These are phyloP conservation scores for Agaricales sp. DNA, from an alignment of 1,284 basidiomycete genomes.

Conservation along the genomic window DNA sequence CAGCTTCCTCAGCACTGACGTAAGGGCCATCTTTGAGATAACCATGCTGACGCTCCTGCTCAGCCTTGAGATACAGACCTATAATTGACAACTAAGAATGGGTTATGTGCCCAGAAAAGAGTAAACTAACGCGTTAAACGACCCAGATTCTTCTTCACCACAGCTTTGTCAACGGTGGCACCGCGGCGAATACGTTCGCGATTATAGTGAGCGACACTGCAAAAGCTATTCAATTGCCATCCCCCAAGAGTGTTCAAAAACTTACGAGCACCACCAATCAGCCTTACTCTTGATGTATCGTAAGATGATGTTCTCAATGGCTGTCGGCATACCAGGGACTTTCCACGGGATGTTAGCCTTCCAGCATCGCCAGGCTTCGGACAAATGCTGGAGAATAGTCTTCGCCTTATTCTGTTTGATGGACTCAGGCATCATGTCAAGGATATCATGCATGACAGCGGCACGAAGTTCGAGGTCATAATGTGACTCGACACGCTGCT, in stretches of 20 bases:
- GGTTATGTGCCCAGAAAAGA: background rate
- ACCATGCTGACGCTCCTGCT: constrained; percentile 94
- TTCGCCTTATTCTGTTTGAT: constrained; percentile 99
- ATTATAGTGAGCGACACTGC: constrained; percentile 82
- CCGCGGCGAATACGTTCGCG: constrained; percentile 92
- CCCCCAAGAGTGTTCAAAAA: constrained; percentile 14
- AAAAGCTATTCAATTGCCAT: background rate
- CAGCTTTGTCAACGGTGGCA: constrained; percentile 98
- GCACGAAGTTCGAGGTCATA: constrained; percentile 97
- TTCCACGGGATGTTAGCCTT: constrained; percentile 99
- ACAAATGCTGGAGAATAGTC: constrained; percentile 95
- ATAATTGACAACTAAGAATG: constrained; percentile 9
- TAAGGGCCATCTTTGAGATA: constrained; percentile 97
- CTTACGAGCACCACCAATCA: constrained; percentile 97
- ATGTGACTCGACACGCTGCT: constrained; percentile 98
- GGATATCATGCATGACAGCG: constrained; percentile 98
- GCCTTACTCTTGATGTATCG: constrained; percentile 99
- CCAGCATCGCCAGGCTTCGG: constrained; percentile 98
- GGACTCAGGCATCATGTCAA: constrained; percentile 98
- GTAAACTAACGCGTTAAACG: constrained; percentile 65
- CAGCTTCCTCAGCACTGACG: constrained; percentile 94
- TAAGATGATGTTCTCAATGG: constrained; percentile 98
- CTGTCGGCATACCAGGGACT: constrained; percentile 94
- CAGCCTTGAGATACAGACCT: constrained; percentile 91
- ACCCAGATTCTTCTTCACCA: constrained; percentile 92